phyloP scores from a whole-genome alignment of 192 early-diverging fungal species.

The Podila minutissima region DNA sequence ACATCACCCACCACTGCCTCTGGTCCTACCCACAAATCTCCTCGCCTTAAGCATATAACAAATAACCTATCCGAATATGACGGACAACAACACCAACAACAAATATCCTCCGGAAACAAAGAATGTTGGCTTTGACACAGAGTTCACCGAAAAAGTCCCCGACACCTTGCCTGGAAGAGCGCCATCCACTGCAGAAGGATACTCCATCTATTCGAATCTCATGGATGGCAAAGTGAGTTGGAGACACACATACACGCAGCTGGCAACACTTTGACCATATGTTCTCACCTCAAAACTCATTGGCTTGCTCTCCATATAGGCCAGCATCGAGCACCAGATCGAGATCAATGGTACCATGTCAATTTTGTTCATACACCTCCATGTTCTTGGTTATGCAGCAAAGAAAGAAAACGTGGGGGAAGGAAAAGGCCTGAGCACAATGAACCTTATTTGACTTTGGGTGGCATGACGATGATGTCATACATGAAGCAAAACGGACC shows the following conservation, averaged over 20 bases:
- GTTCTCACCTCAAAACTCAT: too few species aligned
- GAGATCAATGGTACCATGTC: conserved; percentile 37
- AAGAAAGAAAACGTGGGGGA: neutral
- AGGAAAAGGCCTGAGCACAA: neutral
- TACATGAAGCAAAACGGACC: too few species aligned
- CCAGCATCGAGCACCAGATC: conserved; percentile 51
- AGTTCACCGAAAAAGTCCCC: neutral
- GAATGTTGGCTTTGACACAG: neutral
- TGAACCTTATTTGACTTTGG: too few species aligned
- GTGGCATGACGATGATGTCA: too few species aligned
- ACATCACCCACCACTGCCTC: too few species aligned
- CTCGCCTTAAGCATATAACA: too few species aligned
- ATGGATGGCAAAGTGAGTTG: conserved; percentile 40
- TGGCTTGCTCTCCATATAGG: neutral
- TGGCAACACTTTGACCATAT: too few species aligned
- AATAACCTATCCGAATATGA: too few species aligned
- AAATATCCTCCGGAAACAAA: too few species aligned
- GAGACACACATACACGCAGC: neutral
- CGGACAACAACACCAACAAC: too few species aligned
- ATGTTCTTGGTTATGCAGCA: neutral
- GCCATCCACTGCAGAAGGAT: conserved; percentile 26
- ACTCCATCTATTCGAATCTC: conserved; percentile 50
- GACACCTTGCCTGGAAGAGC: neutral
- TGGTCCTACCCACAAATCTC: too few species aligned
- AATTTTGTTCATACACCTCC: neutral